Conservation (phyloP, 2,329 filamentous ascomycete genomes). For the Hansfordia pulvinata region DNA sequence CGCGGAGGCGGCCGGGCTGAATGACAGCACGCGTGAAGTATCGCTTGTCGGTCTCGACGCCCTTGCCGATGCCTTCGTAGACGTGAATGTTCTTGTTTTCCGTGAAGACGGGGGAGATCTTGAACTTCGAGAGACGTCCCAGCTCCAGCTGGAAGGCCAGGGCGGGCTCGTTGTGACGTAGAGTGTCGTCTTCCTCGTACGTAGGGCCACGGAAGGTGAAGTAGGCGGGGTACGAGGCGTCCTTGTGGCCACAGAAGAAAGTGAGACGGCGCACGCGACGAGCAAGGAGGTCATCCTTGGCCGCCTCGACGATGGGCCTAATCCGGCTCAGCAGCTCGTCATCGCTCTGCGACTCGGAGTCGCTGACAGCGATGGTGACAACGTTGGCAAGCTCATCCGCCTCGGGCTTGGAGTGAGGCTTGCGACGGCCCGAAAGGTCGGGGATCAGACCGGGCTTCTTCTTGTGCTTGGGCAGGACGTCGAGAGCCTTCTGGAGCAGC, state of each 20-base stretch:
- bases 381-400: conserved; percentile 80
- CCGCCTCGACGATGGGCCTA: conserved; percentile 58
- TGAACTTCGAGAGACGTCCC: conserved; percentile 86
- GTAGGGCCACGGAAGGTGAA: conserved; percentile 92
- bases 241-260: conserved; percentile 89
- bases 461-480: conserved; percentile 62
- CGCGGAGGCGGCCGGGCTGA: conserved; percentile 80
- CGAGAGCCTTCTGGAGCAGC: conserved; percentile 67
- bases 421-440: conserved; percentile 62
- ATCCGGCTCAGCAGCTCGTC: conserved; percentile 68
- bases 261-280: conserved; percentile 81
- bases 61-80: conserved; percentile 92
- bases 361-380: conserved; percentile 80
- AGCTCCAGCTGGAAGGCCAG: conserved; percentile 98
- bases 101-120: conserved; percentile 95
- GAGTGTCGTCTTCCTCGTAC: conserved; percentile 86
- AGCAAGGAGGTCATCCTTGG: conserved; percentile 70
- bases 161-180: conserved; percentile 92
- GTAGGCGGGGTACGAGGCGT: conserved; percentile 92
- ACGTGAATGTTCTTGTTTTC: conserved; percentile 99
- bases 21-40: conserved; percentile 98
- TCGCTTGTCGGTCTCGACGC: conserved; percentile 88
- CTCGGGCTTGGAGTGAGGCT: conserved; percentile 40
- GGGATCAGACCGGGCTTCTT: conserved; percentile 48
- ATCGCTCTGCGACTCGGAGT: conserved; percentile 75